Percentiles rank a stretch among this genome's conserved stretches.
phyloP scores from a whole-genome alignment of 768 basidiomycete species.

The Calocera viscosa region DNA sequence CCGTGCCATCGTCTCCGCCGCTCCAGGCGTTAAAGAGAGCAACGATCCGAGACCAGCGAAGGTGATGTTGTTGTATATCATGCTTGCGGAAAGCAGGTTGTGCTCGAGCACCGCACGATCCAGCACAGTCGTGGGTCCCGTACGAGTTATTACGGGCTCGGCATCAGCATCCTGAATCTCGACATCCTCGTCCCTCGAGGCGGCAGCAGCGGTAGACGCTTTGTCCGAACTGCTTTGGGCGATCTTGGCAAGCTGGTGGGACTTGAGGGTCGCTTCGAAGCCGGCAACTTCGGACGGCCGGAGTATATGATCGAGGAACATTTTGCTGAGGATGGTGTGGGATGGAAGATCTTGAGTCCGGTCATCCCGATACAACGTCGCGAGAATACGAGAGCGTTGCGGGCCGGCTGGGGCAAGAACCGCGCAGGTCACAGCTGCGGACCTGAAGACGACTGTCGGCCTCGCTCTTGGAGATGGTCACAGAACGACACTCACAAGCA shows the following conservation, averaged over 20 bases:
- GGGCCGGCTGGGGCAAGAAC: conserved; percentile 96
- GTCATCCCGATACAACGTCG: conserved; percentile 88
- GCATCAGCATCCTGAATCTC: conserved; percentile 26
- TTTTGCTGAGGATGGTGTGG: conserved; percentile 86
- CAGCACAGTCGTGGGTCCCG: conserved; percentile 87
- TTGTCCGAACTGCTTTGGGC: conserved; percentile 55
- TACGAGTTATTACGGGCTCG: conserved; percentile 60
- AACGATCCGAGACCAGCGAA: conserved; percentile 86
- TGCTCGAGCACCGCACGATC: conserved; percentile 99
- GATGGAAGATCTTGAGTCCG: conserved; percentile 66
- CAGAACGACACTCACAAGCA: conserved; percentile 55
- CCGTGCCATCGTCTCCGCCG: conserved; percentile 93
- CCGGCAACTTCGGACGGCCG: conserved; percentile 77
- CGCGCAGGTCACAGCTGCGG: conserved; percentile 88
- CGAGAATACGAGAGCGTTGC: conserved; percentile 83
- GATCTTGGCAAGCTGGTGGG: conserved; percentile 90
- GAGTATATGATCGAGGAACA: conserved; percentile 97
- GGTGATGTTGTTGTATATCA: conserved; percentile 95
- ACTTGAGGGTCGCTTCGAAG: conserved; percentile 75
- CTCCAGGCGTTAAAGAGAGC: conserved; percentile 77
- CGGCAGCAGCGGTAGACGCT: conserved; percentile 59
- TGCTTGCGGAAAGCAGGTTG: conserved; percentile 89
- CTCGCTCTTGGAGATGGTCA: neutral
- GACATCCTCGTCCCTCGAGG: conserved; percentile 42
- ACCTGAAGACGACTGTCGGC: conserved; percentile 31